Evolutionary conservation across 495 filamentous ascomycete species (phyloP).

Genomic region (Hypoxylon fuscum): DNA sequence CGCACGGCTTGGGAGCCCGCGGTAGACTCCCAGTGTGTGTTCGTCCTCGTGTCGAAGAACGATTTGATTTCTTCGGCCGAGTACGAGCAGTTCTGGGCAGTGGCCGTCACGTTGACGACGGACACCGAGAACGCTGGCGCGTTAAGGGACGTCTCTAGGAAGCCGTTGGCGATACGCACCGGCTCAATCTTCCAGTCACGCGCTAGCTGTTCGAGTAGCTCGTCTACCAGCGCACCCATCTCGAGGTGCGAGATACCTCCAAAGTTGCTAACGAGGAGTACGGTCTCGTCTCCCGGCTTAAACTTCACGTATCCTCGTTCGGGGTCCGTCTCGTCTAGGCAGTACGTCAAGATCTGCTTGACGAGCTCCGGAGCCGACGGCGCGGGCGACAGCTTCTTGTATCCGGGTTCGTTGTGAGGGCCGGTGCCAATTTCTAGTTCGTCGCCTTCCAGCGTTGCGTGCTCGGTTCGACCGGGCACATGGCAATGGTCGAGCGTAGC

Average conservation of each 20-base stretch:
- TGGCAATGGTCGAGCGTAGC: conserved; percentile 71
- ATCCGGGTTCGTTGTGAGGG: conserved; percentile 70
- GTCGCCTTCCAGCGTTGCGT: conserved; percentile 57
- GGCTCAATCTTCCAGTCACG: conserved; percentile 55
- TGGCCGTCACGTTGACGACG: conserved; percentile 63
- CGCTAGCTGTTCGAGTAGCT: conserved; percentile 60
- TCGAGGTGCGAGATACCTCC: conserved; percentile 70
- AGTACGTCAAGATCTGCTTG: conserved; percentile 61
- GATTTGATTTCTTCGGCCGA: conserved; percentile 59
- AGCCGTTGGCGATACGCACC: conserved; percentile 60
- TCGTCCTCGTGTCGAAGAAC: conserved; percentile 63
- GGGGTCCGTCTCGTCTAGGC: conserved; percentile 63
- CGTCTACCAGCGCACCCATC: conserved; percentile 64
- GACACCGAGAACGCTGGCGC: conserved; percentile 70
- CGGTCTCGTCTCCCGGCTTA: conserved; percentile 60
- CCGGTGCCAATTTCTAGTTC: conserved; percentile 67
- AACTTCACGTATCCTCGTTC: conserved; percentile 68
- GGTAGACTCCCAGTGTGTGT: conserved; percentile 61
- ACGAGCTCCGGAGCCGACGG: conserved; percentile 64
- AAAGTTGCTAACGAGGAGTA: conserved; percentile 69
- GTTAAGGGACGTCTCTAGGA: conserved; percentile 69
- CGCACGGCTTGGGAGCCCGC: conserved; percentile 50
- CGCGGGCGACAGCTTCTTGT: conserved; percentile 63
- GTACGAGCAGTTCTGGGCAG: conserved; percentile 54
- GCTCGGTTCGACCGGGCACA: conserved; percentile 66